These are phyloP conservation scores for Cytospora piceae DNA, from an alignment of 2,329 filamentous ascomycete genomes.

Conservation along the genomic window DNA sequence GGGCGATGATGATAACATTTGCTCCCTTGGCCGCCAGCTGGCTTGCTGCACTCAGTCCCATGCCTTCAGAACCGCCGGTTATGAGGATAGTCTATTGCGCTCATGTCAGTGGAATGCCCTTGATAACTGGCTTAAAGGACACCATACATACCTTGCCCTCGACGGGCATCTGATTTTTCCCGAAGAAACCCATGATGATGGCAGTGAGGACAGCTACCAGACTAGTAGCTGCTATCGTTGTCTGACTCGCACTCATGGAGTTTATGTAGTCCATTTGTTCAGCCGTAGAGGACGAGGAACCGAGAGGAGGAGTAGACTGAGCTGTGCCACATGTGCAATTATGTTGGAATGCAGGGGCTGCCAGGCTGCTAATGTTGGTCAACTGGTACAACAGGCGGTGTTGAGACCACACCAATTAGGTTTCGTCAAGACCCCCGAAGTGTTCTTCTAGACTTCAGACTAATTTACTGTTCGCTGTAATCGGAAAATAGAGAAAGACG, in stretches of 20 bases:
- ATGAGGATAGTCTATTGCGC: conserved; percentile 64
- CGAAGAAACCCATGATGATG: conserved; percentile 68
- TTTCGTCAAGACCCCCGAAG: neutral
- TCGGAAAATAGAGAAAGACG: too few relatives aligned
- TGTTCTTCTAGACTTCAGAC: too few relatives aligned
- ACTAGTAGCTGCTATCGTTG: conserved; percentile 37
- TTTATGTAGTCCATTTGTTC: conserved; percentile 33
- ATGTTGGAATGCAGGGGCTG: neutral
- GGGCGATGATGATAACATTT: conserved; percentile 69
- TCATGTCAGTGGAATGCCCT: conserved; percentile 11
- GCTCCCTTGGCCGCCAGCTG: conserved; percentile 69
- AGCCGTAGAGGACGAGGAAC: conserved; percentile 3
- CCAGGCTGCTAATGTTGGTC: neutral
- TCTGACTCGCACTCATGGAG: conserved; percentile 30
- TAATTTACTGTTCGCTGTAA: too few relatives aligned
- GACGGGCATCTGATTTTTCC: conserved; percentile 79
- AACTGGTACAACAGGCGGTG: neutral
- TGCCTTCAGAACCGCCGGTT: conserved; percentile 72
- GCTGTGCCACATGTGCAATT: neutral
- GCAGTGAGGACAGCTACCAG: conserved; percentile 43
- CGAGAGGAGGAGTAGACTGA: conserved; percentile 2
- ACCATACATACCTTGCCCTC: conserved; percentile 71
- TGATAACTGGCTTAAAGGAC: neutral
- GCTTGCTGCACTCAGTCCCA: conserved; percentile 65
- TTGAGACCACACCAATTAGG: neutral